Base-by-base conservation (phyloP, 139 green algal genomes). In the Edaphochlamys debaryana region DNA sequence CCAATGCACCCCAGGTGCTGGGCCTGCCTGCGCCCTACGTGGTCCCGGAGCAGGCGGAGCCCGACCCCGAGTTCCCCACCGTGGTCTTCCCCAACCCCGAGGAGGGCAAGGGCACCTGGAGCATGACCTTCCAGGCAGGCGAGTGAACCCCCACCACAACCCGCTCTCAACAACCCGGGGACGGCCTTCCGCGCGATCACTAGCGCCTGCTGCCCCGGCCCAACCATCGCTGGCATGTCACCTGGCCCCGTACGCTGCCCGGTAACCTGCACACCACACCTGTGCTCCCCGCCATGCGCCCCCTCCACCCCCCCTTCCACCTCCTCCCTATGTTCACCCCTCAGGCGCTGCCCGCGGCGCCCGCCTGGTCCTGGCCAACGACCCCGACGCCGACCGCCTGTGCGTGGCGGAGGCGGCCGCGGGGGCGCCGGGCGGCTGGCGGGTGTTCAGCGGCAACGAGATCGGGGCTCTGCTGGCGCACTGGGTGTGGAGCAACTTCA, bases 61-160 rank as follows among this genome's bases (percentile, higher is more conserved):
- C 94, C 15, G 90, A 96, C 85, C 90, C 94, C 0, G 93, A 95
- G 22, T 97, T 97, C 69, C 90, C 91, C 48, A 96, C 94, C 2
- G 80, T 93, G 11, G 60, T 48, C 6, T 96, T 96, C 67, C 94
- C 94, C 56, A 97, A 97, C 80, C 94, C 94, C 5, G 94, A 97
- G 74, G 94, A 97, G 71, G 94, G 94, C 13, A 79, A 87, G 34
- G 94, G 92, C 41, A 92, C 91, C 0, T 96, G 92, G 93, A 67
- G 45, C 23, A 52, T 94, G 60, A 86, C 91, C 4, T 95, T 93
- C 70, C 56, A 90, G 29, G 83, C 86, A 52, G 87, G 88, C 86
- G 69, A n/a, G 69, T n/a, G n/a, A n/a, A n/a, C n/a, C 1, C 3
- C 34, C 64, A 41, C 9, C 63, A 32, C 2, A 48, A 27, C 67